These are phyloP conservation scores for Taphrina betulina DNA, from an alignment of 1,139 yeast species.

Conservation along the genomic window DNA sequence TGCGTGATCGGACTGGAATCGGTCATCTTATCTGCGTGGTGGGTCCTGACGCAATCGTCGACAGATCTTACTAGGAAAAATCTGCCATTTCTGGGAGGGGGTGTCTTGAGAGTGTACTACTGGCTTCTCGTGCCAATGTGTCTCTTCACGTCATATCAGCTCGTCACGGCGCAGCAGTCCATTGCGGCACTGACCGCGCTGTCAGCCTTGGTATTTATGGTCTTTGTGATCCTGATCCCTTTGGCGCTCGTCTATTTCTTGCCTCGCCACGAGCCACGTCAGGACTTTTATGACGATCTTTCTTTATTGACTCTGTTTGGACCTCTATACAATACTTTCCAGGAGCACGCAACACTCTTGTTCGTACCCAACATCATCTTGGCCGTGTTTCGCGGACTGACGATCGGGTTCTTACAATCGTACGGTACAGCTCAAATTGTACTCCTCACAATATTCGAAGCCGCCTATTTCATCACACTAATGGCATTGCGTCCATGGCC, in stretches of 20 bases:
- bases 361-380: slow-evolving; percentile 36
- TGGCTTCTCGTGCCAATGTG: slow-evolving; percentile 44
- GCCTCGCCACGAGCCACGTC: slow-evolving; percentile 37
- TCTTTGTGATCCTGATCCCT: slow-evolving; percentile 41
- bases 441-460: slow-evolving; percentile 42
- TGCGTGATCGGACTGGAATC: slow-evolving; percentile 34
- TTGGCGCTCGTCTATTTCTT: slow-evolving; percentile 38
- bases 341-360: slow-evolving; percentile 38
- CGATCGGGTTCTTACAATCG: slow-evolving; percentile 44
- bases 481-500: slow-evolving; percentile 42
- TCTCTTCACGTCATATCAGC: slow-evolving; percentile 43
- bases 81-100: slow-evolving; percentile 25
- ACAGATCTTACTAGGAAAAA: slow-evolving; percentile 20
- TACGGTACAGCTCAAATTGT: slow-evolving; percentile 46
- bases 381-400: slow-evolving; percentile 43
- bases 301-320: slow-evolving; percentile 42
- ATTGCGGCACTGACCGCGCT: slow-evolving; percentile 40
- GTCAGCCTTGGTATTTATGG: slow-evolving; percentile 42
- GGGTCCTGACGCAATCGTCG: slow-evolving; percentile 21
- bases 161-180: slow-evolving; percentile 40
- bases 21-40: slow-evolving; percentile 22
- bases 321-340: slow-evolving; percentile 43
- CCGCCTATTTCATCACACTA: slow-evolving; percentile 40
- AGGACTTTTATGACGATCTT: slow-evolving; percentile 42
- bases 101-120: slow-evolving; percentile 22